Percentiles rank a stretch among this genome's conserved stretches.
phyloP scores from a whole-genome alignment of 2,329 filamentous ascomycete genomes.

The Neopestalotiopsis sp. region DNA sequence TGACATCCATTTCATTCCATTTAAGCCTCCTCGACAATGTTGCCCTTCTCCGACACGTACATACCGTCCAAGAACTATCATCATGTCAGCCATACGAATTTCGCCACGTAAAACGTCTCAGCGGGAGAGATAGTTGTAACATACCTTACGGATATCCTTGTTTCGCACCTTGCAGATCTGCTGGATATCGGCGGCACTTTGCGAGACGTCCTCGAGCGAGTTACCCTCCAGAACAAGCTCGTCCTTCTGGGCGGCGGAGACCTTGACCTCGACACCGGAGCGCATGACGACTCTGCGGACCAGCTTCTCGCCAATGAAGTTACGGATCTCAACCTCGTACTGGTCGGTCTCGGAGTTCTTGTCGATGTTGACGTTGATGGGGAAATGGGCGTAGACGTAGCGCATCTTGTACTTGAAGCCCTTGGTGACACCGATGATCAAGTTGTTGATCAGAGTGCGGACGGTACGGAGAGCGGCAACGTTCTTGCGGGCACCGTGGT shows the following conservation, averaged over 20 bases:
- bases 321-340: constrained; percentile 96
- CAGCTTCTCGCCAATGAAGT: constrained; percentile 99
- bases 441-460: constrained; percentile 97
- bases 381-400: constrained; percentile 99
- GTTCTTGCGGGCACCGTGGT: constrained; percentile 98
- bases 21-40: constrained; percentile 74
- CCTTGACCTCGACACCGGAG: constrained; percentile 86
- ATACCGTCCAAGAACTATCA: constrained; percentile 97
- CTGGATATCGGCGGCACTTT: constrained; percentile 98
- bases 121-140: constrained; percentile 28
- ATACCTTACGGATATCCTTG: constrained; percentile 99
- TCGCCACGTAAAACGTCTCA: background rate
- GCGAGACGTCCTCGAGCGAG: constrained; percentile 96
- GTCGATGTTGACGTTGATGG: constrained; percentile 99
- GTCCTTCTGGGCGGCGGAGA: constrained; percentile 94
- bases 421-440: constrained; percentile 98
- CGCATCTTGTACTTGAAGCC: constrained; percentile 99
- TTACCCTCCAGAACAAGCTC: constrained; percentile 93
- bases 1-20: constrained; percentile 41
- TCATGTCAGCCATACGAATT: constrained; percentile 27
- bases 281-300: constrained; percentile 91
- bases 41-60: constrained; percentile 98
- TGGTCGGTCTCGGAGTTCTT: constrained; percentile 91
- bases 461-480: constrained; percentile 98
- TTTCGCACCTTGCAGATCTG: constrained; percentile 99